Base-by-base conservation (phyloP, 2,329 filamentous ascomycete species). In the Aspergillus latus region DNA sequence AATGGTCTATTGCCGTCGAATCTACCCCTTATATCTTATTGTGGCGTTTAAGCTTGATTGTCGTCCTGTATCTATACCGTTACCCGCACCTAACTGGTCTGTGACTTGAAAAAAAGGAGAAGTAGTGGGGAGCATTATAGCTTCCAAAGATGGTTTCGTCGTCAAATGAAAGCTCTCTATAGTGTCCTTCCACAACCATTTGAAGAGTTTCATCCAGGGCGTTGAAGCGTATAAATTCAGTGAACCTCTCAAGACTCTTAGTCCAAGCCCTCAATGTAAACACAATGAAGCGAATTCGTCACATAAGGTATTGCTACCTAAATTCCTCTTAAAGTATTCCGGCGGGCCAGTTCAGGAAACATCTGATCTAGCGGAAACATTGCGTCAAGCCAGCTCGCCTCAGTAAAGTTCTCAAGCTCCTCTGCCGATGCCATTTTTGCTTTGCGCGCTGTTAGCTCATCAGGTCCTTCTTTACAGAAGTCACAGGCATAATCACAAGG, bases 401-500 rank as follows among this genome's bases (percentile, higher is more conserved):
- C 59, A 21, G 58, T 40, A 30, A 56, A 59, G 43, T 61, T 55
- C 21, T 59, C 52, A 7, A 53, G 13, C 3, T 48, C 50, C 28
- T 57, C 61, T 28, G 63, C 65, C 5, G 59, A 46, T 4, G 59
- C 60, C 68, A 74, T 73, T 28, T 59, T 68, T 48, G 68, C 65
- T 66, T 86, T 87, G 53, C 85, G 79, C 64, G 72, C 80, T 65
- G 82, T 81, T 59, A 92, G 71, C 13, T 76, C 81, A 39, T 76
- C 72, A 0, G 79, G 67, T 1, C 77, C 77, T 66, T 92, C 87
- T 72, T 91, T 92, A 69, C 90, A 89, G 76, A 84, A 88, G 70
- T 92, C 89, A 66, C 89, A 92, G 2, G 89, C 89, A 75, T 83
- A 89, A 62, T 90, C 84, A 65, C 89, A 92, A 16, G 77, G 76